Base-by-base conservation (phyloP, 768 basidiomycete species). In the Cystofilobasidium ferigula region DNA sequence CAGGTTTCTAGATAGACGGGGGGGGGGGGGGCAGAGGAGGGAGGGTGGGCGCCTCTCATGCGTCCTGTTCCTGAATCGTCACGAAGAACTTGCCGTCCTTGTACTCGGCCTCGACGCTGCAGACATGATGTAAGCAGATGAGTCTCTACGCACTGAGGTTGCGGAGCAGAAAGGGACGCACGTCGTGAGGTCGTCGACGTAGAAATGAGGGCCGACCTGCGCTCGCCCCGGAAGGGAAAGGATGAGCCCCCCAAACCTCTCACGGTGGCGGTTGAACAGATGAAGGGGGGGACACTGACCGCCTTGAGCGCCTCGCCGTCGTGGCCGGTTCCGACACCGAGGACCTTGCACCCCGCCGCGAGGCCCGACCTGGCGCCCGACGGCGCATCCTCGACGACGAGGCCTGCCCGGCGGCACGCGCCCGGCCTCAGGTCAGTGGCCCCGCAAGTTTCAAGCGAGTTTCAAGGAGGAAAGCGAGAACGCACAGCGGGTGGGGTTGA, bases 321-420 rank as follows among this genome's bases (percentile, higher is more conserved):
- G 26, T 90, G 86, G 8, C 87, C 87, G 35, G 92, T 93, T 72
- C 87, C 87, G 0, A 93, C 88, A 0, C 86, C 92, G 12, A 94
- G 80, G 0, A 86, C 87, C 53, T 75, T 79, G 53, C 87, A 81
- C 10, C 88, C 88, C 22, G 89, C 86, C 5, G 86, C 84, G 45
- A 81, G 82, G 26, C 89, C 89, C 14, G 87, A 81, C 66, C 77
- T 78, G 67, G 92, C 76, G 2, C 92, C 92, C 13, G 87, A 85
- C 3, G 89, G 86, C 0, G 92, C 90, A 72, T 95, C 92, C 71
- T 94, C 91, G 3, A 95, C 80, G 10, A 94, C 91, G 65, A 94
- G 79, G 71, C 87, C 87, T 89, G 69, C 6, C 12, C 35, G 53
- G 16, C 8, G 35, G 2, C 12, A 28, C 8, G 16, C n/a, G 34